Conservation (phyloP, 2,329 filamentous ascomycete species). For the Cladosporium velox region DNA sequence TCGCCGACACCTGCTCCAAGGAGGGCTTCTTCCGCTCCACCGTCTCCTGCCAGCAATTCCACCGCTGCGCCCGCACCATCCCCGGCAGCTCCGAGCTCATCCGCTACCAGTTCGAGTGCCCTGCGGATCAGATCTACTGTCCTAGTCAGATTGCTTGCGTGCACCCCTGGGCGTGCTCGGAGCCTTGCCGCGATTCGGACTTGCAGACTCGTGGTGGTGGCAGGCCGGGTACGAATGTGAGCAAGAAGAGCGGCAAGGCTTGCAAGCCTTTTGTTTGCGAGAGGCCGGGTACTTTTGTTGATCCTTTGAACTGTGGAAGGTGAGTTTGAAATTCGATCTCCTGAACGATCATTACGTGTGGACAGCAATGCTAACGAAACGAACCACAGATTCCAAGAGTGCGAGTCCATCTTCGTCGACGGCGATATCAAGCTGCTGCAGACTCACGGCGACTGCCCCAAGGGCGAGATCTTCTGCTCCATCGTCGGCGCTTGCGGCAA, state of each 20-base stretch:
- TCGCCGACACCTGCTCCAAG: constrained; percentile 13
- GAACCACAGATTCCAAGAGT: constrained; percentile 14
- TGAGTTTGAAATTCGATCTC: neutral
- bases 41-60: constrained; percentile 14
- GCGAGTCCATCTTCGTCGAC: constrained; percentile 19
- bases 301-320: constrained; percentile 18
- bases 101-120: constrained; percentile 19
- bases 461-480: constrained; percentile 20
- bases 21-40: constrained; percentile 19
- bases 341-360: neutral
- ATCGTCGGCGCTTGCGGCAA: constrained; percentile 19
- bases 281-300: constrained; percentile 17
- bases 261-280: constrained; percentile 18
- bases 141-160: constrained; percentile 19
- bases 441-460: constrained; percentile 16
- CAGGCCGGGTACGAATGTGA: neutral
- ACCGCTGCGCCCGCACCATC: constrained; percentile 12
- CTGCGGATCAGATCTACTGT: constrained; percentile 18
- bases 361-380: neutral
- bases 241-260: constrained; percentile 14
- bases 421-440: constrained; percentile 21
- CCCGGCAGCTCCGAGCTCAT: constrained; percentile 19
- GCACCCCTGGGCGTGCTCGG: constrained; percentile 17
- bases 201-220: neutral
- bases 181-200: constrained; percentile 13